phyloP scores from a whole-genome alignment of 768 basidiomycete species.

The Filobasidium floriforme region DNA sequence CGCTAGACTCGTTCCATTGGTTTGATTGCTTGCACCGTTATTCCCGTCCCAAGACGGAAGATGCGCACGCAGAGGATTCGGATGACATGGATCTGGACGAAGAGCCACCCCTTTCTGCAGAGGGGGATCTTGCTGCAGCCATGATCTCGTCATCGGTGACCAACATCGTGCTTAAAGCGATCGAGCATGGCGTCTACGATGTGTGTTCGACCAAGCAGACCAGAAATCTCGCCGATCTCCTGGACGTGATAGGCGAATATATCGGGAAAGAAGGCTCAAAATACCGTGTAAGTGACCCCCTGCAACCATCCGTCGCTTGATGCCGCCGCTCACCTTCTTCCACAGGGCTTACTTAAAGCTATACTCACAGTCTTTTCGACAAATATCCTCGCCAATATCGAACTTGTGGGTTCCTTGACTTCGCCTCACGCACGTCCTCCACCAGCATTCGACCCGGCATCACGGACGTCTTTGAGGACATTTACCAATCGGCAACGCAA shows the following conservation, averaged over 20 bases:
- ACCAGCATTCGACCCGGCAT: slow-evolving; percentile 65
- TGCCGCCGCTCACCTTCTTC: slow-evolving; percentile 6
- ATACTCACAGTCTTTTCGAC: slow-evolving; percentile 52
- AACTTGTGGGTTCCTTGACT: slow-evolving; percentile 29
- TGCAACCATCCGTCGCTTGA: background rate
- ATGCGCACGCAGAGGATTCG: slow-evolving; percentile 21
- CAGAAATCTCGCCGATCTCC: slow-evolving; percentile 60
- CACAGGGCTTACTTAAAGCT: slow-evolving; percentile 52
- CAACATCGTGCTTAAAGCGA: slow-evolving; percentile 62
- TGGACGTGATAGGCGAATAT: slow-evolving; percentile 71
- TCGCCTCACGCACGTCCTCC: slow-evolving; percentile 32
- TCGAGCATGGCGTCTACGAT: slow-evolving; percentile 75
- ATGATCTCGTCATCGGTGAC: slow-evolving; percentile 79
- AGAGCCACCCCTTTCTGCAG: slow-evolving; percentile 62
- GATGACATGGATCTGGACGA: slow-evolving; percentile 47
- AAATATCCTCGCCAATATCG: slow-evolving; percentile 47
- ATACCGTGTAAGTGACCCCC: slow-evolving; percentile 45
- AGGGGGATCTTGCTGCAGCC: slow-evolving; percentile 77
- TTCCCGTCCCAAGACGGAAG: slow-evolving; percentile 50
- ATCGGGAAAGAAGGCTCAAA: slow-evolving; percentile 53
- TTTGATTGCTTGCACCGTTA: slow-evolving; percentile 71
- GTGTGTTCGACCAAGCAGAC: slow-evolving; percentile 65
- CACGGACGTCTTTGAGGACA: slow-evolving; percentile 62
- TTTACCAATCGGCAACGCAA: slow-evolving; percentile 63
- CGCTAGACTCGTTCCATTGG: slow-evolving; percentile 76